Evolutionary conservation across 148 eudicot species (phyloP), one percentile per base, ranked within the genome.

Genomic region (Rhododendron simsii): DNA sequence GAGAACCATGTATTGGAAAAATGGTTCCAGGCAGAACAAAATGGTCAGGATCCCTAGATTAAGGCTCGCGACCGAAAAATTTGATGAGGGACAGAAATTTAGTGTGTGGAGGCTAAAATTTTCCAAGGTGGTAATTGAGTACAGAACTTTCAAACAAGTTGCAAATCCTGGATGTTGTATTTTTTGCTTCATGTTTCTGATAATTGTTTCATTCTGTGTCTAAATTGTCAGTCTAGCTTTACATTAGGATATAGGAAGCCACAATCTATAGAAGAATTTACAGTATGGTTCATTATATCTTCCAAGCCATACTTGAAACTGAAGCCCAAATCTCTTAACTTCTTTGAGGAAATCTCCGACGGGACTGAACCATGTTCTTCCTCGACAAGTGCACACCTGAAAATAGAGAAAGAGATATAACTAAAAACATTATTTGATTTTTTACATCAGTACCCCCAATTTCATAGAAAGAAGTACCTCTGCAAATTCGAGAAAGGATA

Each of bases 301-400:
- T 87, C 39, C 33, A 91, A 13, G 26, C 87, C 83, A 84, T 89
- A 89, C 86, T 89, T 87, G 88, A 87, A 95, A 57, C 57, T 80
- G 81, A 94, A 95, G 30, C 96, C 98, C 88, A 94, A 82, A 84
- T 91, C 94, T 88, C 86, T 83, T 80, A 94, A 88, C 91, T 95
- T 95, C 90, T 90, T 90, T 8, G 98, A 95, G 39, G 93, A 94
- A 45, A 95, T 93, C 90, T 85, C 84, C 21, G 91, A 83, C 1
- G 94, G 95, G 18, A 88, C 84, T 15, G 89, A 73, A 65, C 85
- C 87, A 81, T 57, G 83, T 76, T 90, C 92, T 78, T 78, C 59
- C 47, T 81, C 83, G 5, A 30, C 77, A 74, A 83, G 78, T 90
- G 93, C 91, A 15, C 1, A 20, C 61, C 61, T 55, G 61, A 55